A percentile compares a stretch with the other conserved stretches of the same genome.
Conservation (phyloP, 2,329 filamentous ascomycete genomes). For the Diplodia mutila region DNA sequence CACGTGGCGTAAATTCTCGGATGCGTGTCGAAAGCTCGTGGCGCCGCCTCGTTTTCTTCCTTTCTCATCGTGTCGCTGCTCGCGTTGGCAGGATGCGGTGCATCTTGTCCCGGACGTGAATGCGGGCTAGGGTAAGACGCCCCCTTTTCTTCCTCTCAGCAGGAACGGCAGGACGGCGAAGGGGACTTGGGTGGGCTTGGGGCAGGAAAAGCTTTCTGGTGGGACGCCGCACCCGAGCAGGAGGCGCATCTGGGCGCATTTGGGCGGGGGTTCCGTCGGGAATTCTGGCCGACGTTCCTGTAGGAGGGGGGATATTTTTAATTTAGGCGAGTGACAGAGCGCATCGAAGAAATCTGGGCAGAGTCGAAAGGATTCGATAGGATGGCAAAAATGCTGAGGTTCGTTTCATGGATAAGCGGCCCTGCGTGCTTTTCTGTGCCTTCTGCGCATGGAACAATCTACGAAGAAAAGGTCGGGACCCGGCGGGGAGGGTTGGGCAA, state of each 20-base stretch:
- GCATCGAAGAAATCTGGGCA: background rate
- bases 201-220: constrained; percentile 2
- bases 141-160: background rate
- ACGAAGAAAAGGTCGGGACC: background rate
- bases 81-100: background rate
- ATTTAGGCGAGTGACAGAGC: background rate
- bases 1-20: background rate
- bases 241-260: background rate
- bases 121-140: background rate
- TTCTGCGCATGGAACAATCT: background rate
- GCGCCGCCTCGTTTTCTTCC: background rate
- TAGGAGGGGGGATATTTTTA: background rate
- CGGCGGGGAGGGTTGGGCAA: background rate
- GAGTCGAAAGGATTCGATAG: background rate
- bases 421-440: background rate
- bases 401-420: background rate
- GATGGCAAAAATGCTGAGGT: background rate
- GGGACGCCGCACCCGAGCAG: constrained; percentile 7
- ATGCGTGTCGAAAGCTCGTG: background rate
- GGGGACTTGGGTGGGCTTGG: background rate
- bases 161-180: background rate
- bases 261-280: background rate
- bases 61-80: background rate
- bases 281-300: constrained; percentile 9
- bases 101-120: background rate